Conservation (phyloP, 2,329 filamentous ascomycete species). For the Botrytis medusae region DNA sequence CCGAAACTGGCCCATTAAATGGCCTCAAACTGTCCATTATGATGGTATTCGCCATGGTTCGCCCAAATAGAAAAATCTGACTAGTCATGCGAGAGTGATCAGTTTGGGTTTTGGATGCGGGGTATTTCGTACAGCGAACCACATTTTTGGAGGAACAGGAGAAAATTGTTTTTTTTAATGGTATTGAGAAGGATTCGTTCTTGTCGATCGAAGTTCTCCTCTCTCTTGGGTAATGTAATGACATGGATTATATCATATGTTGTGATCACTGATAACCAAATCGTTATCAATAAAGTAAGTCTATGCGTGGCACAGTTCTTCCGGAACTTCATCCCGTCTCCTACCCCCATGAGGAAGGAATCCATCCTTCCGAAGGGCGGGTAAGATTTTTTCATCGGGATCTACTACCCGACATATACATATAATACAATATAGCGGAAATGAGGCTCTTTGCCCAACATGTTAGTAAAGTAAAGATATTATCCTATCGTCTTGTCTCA, state of each 20-base stretch:
- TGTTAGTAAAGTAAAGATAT: not conserved
- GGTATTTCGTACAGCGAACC: slow-evolving; percentile 19
- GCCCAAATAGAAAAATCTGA: not conserved
- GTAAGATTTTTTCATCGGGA: not conserved
- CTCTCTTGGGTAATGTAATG: not conserved
- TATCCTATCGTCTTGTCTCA: not conserved
- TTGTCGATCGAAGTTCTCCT: not conserved
- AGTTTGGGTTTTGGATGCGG: slow-evolving; percentile 13
- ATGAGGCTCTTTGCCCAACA: not conserved
- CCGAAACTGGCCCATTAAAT: not conserved
- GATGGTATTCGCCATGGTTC: slow-evolving; percentile 17
- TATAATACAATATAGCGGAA: not conserved
- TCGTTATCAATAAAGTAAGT: not conserved
- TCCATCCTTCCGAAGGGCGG: slow-evolving; percentile 8
- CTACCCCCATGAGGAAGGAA: not conserved
- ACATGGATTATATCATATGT: not conserved
- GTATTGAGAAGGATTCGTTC: not conserved
- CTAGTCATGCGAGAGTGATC: slow-evolving; percentile 16
- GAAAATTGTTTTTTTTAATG: not conserved
- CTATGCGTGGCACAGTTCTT: not conserved
- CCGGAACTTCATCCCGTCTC: not conserved
- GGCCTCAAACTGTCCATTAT: not conserved
- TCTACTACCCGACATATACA: not conserved
- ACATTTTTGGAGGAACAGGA: not conserved
- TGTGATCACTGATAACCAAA: slow-evolving; percentile 1